Conservation (phyloP, 768 basidiomycete genomes). For the Clavulina sp. region DNA sequence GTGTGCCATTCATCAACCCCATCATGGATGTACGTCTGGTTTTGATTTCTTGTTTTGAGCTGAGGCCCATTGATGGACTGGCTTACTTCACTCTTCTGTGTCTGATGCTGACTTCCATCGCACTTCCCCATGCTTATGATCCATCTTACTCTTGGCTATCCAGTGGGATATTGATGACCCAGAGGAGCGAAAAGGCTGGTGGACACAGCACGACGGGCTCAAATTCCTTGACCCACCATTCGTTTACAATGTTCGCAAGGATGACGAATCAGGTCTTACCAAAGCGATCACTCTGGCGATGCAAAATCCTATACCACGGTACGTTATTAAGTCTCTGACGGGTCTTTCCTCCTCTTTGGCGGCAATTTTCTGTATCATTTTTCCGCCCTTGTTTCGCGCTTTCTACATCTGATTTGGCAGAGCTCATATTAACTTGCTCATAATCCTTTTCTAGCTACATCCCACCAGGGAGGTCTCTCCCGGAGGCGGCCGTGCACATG, state of each 20-base stretch:
- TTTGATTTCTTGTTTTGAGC: constrained; percentile 9
- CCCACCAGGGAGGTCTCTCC: constrained; percentile 1
- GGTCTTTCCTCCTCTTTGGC: no score
- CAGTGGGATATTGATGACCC: constrained; percentile 14
- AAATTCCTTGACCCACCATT: constrained; percentile 13
- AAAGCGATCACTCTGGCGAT: constrained; percentile 11
- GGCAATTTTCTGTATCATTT: no score
- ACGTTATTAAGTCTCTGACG: no score
- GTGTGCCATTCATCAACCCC: constrained; percentile 19
- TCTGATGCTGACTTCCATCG: background rate
- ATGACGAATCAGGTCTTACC: constrained; percentile 8
- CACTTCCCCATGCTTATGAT: background rate
- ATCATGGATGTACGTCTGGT: constrained; percentile 4
- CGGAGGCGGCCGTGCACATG: background rate
- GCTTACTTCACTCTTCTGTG: constrained; percentile 15
- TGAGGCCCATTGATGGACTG: constrained; percentile 15
- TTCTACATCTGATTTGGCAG: no score
- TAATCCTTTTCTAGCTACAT: no score
- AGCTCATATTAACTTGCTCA: no score
- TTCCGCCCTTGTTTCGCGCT: no score
- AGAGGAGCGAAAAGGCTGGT: constrained; percentile 14
- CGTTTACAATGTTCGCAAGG: constrained; percentile 15
- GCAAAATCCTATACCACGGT: constrained; percentile 11
- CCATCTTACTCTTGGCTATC: constrained; percentile 1
- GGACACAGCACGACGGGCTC: constrained; percentile 15